Evolutionary conservation across 345 rosid species (phyloP).

Genomic region (Microcos paniculata): DNA sequence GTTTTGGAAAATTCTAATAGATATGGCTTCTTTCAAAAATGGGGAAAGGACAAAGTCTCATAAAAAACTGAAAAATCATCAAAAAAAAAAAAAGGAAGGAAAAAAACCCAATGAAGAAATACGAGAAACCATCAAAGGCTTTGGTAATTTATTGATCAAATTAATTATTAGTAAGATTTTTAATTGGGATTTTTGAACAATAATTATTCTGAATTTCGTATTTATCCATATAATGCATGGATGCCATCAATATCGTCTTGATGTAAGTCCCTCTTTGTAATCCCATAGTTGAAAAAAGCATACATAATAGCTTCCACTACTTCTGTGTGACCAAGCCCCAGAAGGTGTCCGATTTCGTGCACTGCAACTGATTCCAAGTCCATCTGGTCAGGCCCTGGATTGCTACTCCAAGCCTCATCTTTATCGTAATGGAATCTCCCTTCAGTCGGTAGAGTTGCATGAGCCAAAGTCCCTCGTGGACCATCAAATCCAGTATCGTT

Average conservation of each 20-base stretch:
- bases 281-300: not conserved
- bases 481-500: not conserved
- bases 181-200: too few relatives aligned
- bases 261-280: not conserved
- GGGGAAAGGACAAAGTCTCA: too few relatives aligned
- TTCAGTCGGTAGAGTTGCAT: not conserved
- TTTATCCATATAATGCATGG: conserved; percentile 26
- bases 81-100: too few relatives aligned
- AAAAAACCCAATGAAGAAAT: too few relatives aligned
- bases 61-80: too few relatives aligned
- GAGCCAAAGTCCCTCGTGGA: not conserved
- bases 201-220: too few relatives aligned
- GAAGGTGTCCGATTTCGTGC: conserved; percentile 26
- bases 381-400: not conserved
- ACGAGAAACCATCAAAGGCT: too few relatives aligned
- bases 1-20: too few relatives aligned
- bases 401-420: conserved; percentile 12
- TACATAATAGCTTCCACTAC: conserved; percentile 18
- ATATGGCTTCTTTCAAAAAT: too few relatives aligned
- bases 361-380: conserved; percentile 26
- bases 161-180: too few relatives aligned
- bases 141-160: too few relatives aligned
- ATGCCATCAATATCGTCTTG: not conserved
- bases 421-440: conserved; percentile 21
- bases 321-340: conserved; percentile 17